phyloP scores from a whole-genome alignment of 208 protist genomes.

The Trypanosoma boissoni region DNA sequence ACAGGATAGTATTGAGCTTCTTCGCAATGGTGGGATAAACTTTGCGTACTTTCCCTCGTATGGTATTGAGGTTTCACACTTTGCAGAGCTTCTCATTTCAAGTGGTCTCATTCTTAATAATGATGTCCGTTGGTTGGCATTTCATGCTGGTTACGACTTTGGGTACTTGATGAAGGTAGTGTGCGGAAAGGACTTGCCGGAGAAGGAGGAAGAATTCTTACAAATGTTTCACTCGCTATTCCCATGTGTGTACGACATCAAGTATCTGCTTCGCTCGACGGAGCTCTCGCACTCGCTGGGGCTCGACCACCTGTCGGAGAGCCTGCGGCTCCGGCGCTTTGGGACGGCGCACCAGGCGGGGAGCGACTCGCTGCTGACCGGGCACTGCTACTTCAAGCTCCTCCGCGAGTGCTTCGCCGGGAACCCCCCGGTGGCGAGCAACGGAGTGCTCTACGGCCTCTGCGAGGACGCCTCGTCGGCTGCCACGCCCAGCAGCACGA shows the following conservation, averaged over 20 bases:
- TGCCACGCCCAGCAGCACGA: conserved; percentile 70
- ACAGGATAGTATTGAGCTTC: conserved; percentile 97
- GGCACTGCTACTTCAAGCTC: conserved; percentile 98
- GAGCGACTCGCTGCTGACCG: conserved; percentile 97
- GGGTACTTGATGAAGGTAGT: conserved; percentile 97
- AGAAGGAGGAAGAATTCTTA: conserved; percentile 97
- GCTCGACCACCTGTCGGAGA: conserved; percentile 96
- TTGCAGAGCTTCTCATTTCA: conserved; percentile 96
- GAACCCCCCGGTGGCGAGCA: conserved; percentile 76
- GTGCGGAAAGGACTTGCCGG: conserved; percentile 94
- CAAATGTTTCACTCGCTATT: conserved; percentile 95
- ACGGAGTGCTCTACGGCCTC: conserved; percentile 95
- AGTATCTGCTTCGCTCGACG: conserved; percentile 97
- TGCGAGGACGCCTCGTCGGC: conserved; percentile 82
- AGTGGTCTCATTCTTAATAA: conserved; percentile 96
- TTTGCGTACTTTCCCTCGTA: conserved; percentile 94
- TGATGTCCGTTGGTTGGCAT: conserved; percentile 97
- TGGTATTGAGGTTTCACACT: conserved; percentile 96
- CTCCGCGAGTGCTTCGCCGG: conserved; percentile 85
- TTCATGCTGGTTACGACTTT: conserved; percentile 99
- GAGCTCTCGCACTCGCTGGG: conserved; percentile 92
- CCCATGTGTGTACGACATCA: conserved; percentile 98
- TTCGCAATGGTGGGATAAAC: conserved; percentile 95
- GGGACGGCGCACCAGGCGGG: conserved; percentile 95
- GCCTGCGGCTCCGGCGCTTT: conserved; percentile 91